A percentile compares a stretch with the other conserved stretches of the same genome.
Evolutionary conservation across 805 yeast genomes (phyloP).

Genomic region (Metschnikowia peoriensis): DNA sequence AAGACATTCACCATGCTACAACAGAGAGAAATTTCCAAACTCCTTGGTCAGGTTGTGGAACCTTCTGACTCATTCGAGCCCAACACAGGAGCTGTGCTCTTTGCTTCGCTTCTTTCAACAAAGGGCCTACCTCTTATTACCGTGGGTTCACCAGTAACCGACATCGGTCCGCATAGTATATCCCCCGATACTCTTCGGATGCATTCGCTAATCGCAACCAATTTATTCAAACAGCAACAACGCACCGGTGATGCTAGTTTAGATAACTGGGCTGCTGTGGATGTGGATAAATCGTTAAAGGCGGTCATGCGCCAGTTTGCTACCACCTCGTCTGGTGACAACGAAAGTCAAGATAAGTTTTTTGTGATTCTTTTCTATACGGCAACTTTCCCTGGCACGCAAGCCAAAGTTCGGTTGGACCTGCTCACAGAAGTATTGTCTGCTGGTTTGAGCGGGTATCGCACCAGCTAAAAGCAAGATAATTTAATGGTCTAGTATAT

Average conservation of each 20-base stretch:
- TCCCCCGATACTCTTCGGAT: constrained; percentile 33
- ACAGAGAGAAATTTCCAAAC: constrained; percentile 35
- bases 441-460: constrained; percentile 36
- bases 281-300: constrained; percentile 28
- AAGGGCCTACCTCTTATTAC: constrained; percentile 42
- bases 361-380: constrained; percentile 28
- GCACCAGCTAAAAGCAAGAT: constrained; percentile 1
- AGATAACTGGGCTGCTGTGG: constrained; percentile 29
- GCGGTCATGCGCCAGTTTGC: constrained; percentile 26
- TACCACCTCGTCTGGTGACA: constrained; percentile 12
- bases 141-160: constrained; percentile 24
- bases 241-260: constrained; percentile 13
- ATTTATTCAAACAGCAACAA: constrained; percentile 21
- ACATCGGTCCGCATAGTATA: constrained; percentile 11
- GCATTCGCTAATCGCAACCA: constrained; percentile 35
- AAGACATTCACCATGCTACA: constrained; percentile 32
- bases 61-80: background rate
- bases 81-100: constrained; percentile 15
- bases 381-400: constrained; percentile 25
- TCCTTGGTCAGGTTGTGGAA: constrained; percentile 33
- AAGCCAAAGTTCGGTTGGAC: constrained; percentile 38
- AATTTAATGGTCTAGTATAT: background rate
- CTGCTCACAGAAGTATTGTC: constrained; percentile 29
- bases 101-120: constrained; percentile 34
- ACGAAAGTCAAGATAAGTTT: constrained; percentile 5